Percentiles rank a stretch among this genome's conserved stretches.
Conservation (phyloP, 2,329 filamentous ascomycete species). For the Cercospora zeae-maydis region DNA sequence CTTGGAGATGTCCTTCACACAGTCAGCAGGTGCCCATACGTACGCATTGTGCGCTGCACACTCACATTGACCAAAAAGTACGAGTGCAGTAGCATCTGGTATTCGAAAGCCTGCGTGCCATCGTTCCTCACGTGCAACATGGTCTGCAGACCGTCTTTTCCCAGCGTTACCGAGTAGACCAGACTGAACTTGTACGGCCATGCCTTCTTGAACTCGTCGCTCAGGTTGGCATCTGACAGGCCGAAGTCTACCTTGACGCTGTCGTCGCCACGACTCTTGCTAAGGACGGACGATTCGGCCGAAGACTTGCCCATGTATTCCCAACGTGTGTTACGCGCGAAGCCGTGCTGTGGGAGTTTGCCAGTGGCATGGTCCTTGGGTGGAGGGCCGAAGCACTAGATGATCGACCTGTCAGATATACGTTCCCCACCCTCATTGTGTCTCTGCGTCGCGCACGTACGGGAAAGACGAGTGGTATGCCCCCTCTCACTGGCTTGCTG, state of each 20-base stretch:
- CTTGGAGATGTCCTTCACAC: constrained; percentile 68
- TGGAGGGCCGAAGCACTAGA: constrained; percentile 73
- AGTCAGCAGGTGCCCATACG: constrained; percentile 9
- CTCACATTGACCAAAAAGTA: constrained; percentile 78
- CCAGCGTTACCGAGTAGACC: constrained; percentile 57
- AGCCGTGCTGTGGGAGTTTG: constrained; percentile 85
- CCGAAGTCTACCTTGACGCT: constrained; percentile 95
- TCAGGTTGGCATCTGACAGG: constrained; percentile 69
- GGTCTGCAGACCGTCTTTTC: constrained; percentile 68
- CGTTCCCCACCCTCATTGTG: neutral
- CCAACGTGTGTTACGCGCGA: constrained; percentile 86
- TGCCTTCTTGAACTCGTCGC: constrained; percentile 62
- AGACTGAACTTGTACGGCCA: constrained; percentile 89
- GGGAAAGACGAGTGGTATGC: constrained; percentile 89
- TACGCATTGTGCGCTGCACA: neutral
- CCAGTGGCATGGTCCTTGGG: constrained; percentile 73
- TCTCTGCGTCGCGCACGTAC: constrained; percentile 50
- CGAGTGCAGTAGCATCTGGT: constrained; percentile 86
- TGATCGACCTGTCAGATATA: neutral
- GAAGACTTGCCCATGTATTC: constrained; percentile 88
- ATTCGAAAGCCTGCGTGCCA: constrained; percentile 77
- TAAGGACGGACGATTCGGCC: constrained; percentile 53
- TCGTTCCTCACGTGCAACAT: constrained; percentile 86
- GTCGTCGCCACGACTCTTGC: constrained; percentile 50
- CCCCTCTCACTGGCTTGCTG: constrained; percentile 82